Base-by-base conservation (phyloP, 306 rosid genomes). In the Fragaria vesca region DNA sequence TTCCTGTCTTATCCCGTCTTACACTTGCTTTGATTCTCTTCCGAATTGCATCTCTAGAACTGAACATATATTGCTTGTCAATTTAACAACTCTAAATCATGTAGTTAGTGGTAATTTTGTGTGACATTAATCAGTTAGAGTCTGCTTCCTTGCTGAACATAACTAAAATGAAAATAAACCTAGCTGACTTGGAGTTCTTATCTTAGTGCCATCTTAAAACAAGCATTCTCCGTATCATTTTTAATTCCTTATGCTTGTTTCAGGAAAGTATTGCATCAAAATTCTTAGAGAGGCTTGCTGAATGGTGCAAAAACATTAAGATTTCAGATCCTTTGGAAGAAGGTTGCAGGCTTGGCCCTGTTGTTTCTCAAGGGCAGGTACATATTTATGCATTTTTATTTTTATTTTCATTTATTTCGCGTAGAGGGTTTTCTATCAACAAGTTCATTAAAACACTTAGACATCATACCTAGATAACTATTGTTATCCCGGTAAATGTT, bases 321-420 rank as follows among this genome's bases (percentile, higher is more conserved):
- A 85, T 95, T 74, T 91, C 97, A 60, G 97, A 93, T 93, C 99
- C 99, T 78, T 84, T 95, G 28, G 97, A 91, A 85, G 99, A 95
- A 87, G 99, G 97, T 76, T 95, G 97, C 88, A 91, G 96, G 88
- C 97, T 95, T 77, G 99, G 99, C 62, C 99, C 99, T 79, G 87
- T 92, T 86, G 99, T 95, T 79, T 87, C 97, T 38, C 86, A 83
- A 71, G 95, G 91, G 65, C 99, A 95, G 97, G 99, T 94, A 77
- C 67, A 65, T 62, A 66, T 77, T 80, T 67, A 63, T 82, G 57
- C 51, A 4, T 69, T 51, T 26, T 9, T 6, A 11, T 4, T 42
- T 18, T 18, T 9, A 4, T 8, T 42, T 18, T 18, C 4, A 11
- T 58, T 73, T 45, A 28, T 61, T 21, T 42, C 2, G 10, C 26